These are phyloP conservation scores for Centella asiatica DNA, from an alignment of 129 eudicot species.

Conservation along the genomic window DNA sequence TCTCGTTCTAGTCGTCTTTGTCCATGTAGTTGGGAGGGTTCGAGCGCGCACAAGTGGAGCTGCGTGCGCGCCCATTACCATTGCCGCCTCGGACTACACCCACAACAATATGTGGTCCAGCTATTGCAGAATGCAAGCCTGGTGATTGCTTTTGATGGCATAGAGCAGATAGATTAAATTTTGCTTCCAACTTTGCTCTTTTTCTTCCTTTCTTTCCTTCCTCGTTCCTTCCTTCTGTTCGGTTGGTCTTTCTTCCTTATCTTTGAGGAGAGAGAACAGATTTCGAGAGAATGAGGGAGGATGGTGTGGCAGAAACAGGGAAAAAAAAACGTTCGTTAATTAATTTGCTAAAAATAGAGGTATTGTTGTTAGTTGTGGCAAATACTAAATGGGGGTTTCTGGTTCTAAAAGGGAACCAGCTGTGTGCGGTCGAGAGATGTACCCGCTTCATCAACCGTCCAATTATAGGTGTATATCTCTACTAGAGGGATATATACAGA, in stretches of 20 bases:
- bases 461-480: no score
- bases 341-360: slow-evolving; percentile 8
- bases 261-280: slow-evolving; percentile 7
- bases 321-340: neutral
- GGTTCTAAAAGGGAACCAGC: no score
- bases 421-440: no score
- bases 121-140: slow-evolving; percentile 5
- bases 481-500: no score
- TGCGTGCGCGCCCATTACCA: slow-evolving; percentile 42
- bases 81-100: slow-evolving; percentile 10
- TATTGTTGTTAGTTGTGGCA: no score
- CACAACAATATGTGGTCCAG: slow-evolving; percentile 3
- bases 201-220: neutral
- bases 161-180: slow-evolving; percentile 1
- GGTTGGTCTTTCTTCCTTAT: neutral
- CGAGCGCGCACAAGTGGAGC: slow-evolving; percentile 37
- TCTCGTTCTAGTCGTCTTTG: slow-evolving; percentile 2
- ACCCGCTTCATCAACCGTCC: no score
- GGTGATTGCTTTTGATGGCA: slow-evolving; percentile 9
- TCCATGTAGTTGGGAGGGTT: slow-evolving; percentile 3
- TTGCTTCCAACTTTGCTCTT: neutral
- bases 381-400: no score
- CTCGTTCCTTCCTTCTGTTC: neutral
- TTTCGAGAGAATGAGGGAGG: slow-evolving; percentile 7
- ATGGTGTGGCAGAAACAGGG: neutral